These are phyloP conservation scores for Afroboletus lepidellus DNA, from an alignment of 1,284 basidiomycete species.

Conservation along the genomic window DNA sequence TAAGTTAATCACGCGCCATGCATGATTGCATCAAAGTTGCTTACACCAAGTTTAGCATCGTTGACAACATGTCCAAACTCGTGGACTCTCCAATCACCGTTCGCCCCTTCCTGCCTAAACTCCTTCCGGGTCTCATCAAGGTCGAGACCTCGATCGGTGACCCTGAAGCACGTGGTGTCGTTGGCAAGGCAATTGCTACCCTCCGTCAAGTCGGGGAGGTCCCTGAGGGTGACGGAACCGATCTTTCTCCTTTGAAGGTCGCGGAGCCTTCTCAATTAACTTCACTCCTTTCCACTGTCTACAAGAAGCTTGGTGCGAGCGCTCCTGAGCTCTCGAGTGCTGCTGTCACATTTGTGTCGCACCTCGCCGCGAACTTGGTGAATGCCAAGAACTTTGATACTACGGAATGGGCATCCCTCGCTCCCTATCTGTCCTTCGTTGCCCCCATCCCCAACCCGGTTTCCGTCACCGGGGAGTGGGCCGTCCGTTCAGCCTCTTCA, in stretches of 20 bases:
- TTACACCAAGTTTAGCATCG: conserved; percentile 55
- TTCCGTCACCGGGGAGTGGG: conserved; percentile 79
- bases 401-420: conserved; percentile 82
- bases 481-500: conserved; percentile 84
- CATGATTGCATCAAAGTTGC: conserved; percentile 17
- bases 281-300: conserved; percentile 66
- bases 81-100: conserved; percentile 95
- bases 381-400: conserved; percentile 92
- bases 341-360: conserved; percentile 71
- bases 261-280: conserved; percentile 68
- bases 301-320: conserved; percentile 78
- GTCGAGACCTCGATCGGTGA: conserved; percentile 90
- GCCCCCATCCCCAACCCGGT: conserved; percentile 65
- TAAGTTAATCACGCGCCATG: conserved; percentile 39
- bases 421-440: conserved; percentile 75
- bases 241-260: conserved; percentile 81
- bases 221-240: conserved; percentile 79
- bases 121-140: conserved; percentile 94
- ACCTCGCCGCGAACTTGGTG: conserved; percentile 82
- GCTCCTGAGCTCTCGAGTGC: conserved; percentile 58
- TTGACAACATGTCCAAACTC: conserved; percentile 98
- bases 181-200: conserved; percentile 86
- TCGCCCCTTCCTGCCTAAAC: conserved; percentile 94
- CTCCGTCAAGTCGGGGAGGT: conserved; percentile 92
- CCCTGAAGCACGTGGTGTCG: conserved; percentile 91